These are phyloP conservation scores for Heritiera fomes DNA, from an alignment of 345 rosid genomes.

Conservation along the genomic window DNA sequence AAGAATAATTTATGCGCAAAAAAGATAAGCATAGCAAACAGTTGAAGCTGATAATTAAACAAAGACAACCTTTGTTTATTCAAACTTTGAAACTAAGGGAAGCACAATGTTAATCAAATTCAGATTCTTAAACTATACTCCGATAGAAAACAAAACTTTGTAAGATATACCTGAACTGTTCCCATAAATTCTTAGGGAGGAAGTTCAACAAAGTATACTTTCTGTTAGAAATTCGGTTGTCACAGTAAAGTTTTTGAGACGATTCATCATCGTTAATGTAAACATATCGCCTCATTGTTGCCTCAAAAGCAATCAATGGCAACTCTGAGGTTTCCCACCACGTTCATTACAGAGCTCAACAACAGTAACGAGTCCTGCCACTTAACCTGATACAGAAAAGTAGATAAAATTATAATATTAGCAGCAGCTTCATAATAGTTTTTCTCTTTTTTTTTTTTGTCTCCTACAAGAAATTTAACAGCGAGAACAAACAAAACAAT, in stretches of 20 bases:
- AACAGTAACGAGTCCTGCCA: neutral
- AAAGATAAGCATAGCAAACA: neutral
- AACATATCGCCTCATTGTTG: constrained; percentile 83
- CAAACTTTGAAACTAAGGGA: neutral
- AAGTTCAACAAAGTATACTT: constrained; percentile 87
- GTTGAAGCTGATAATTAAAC: neutral
- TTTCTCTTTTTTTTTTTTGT: neutral
- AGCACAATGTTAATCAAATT: constrained; percentile 7
- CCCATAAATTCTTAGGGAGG: constrained; percentile 88
- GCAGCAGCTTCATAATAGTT: neutral
- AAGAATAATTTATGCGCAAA: neutral
- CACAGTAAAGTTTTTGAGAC: constrained; percentile 68
- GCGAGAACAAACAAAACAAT: neutral
- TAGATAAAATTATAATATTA: neutral
- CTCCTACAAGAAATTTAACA: neutral
- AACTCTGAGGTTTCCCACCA: constrained; percentile 21
- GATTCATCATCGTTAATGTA: constrained; percentile 84
- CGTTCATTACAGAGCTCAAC: constrained; percentile 25
- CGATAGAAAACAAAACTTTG: neutral
- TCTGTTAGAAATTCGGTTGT: constrained; percentile 84
- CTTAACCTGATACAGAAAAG: neutral
- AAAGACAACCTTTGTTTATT: neutral
- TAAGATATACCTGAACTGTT: constrained; percentile 81
- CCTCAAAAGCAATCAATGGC: constrained; percentile 27
- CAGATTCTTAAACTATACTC: neutral